Percentiles rank a stretch among this genome's conserved stretches.
Evolutionary conservation across 306 rosid species (phyloP).

Genomic region (Cucurbita ficifolia): DNA sequence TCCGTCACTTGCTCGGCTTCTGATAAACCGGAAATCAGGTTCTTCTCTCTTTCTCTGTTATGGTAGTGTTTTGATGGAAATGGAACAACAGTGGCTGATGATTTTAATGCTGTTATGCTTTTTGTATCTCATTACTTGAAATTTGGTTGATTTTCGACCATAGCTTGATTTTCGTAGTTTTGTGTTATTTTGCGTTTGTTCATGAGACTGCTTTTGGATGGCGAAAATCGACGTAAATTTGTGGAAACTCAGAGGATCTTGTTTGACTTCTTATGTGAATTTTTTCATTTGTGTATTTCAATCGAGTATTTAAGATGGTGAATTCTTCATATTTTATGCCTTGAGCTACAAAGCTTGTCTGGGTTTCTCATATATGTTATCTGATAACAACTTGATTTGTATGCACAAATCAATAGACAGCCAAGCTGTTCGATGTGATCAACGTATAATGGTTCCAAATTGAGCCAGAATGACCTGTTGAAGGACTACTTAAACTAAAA

Average conservation of each 20-base stretch:
- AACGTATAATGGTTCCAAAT: not conserved
- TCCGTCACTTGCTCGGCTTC: slow-evolving; percentile 44
- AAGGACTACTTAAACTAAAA: not conserved
- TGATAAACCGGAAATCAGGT: slow-evolving; percentile 75
- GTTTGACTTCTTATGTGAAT: not conserved
- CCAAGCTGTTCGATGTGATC: not conserved
- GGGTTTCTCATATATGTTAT: not conserved
- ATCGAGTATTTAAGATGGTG: not conserved
- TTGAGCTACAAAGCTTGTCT: not conserved
- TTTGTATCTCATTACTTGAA: not conserved
- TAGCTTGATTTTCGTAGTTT: not conserved
- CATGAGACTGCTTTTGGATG: not conserved
- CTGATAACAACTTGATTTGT: not conserved
- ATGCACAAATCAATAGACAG: not conserved
- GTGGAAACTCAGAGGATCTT: not conserved
- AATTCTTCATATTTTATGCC: not conserved
- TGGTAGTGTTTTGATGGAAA: not conserved
- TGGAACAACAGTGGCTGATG: not conserved
- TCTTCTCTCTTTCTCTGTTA: not conserved
- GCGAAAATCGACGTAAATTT: not conserved
- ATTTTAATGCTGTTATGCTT: not conserved
- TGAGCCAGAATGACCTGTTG: not conserved
- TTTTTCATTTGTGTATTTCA: not conserved
- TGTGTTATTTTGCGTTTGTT: not conserved
- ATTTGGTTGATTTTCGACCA: not conserved